Evolutionary conservation across 441 rosid genomes (phyloP), one percentile per base, ranked within the genome.

Genomic region (Jatropha multifida): DNA sequence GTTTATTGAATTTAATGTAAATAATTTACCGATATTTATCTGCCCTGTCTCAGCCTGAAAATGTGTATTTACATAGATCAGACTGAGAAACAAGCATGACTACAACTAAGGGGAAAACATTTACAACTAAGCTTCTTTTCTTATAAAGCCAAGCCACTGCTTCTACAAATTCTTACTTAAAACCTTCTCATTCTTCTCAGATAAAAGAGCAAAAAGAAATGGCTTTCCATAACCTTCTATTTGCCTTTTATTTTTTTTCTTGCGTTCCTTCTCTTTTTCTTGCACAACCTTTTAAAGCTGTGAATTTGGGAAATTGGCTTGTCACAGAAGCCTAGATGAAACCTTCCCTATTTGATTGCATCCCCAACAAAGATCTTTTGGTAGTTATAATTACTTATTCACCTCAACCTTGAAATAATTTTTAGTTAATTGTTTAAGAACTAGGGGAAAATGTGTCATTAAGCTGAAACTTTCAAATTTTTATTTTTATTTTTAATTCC

Each of bases 311-410:
- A 14, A 81, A 82, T 60, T 87, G 88, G 84, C 84, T 85, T 9
- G 83, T 87, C 54, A 79, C 64, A 15, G 86, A 83, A 72, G 88
- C 85, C 2, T 87, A 83, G 90, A 82, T 85, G 80, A 56, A 82
- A 15, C 80, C 82, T 69, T 71, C 86, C 11, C 79, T 74, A 42
- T 86, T 81, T 56, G 65, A 74, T 14, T 79, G 78, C 56, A 83
- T 85, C 5, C 80, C 77, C 51, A 82, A 82, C 74, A 78, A 71
- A 1, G 83, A 84, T 76, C 84, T 86, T 46, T 42, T 84, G 85
- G 87, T 86, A 78, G 55, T 51, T 48, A 5, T 32, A 49, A 18
- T 4, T 49, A 15, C 18, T n/a, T 17, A 0, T 14, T 17, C 17
- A 8, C 17, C 4, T 17, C n/a, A 27, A 2, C 27, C 23, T 59